Percentiles rank a stretch among this genome's conserved stretches.
phyloP scores from a whole-genome alignment of 1,284 basidiomycete species.

The Apiotrichum mycotoxinovorans region DNA sequence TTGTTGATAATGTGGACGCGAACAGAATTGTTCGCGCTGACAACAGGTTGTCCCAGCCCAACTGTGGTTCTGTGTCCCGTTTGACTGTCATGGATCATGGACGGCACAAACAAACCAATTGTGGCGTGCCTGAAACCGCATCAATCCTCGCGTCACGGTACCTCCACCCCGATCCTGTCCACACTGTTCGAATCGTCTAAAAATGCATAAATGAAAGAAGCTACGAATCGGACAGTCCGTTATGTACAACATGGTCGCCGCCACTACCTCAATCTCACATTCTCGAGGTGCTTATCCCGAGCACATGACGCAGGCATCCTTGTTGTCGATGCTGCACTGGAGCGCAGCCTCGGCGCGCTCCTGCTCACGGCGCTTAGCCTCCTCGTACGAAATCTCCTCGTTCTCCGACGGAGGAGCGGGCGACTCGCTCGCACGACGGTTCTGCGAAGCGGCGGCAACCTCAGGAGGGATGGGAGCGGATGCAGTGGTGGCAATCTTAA shows the following conservation, averaged over 20 bases:
- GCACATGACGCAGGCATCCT: constrained; percentile 52
- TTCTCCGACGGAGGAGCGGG: constrained; percentile 42
- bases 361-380: constrained; percentile 50
- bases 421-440: constrained; percentile 22
- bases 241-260: constrained; percentile 8
- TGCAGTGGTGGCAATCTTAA: constrained; percentile 43
- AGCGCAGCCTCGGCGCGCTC: constrained; percentile 50
- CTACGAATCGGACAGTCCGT: constrained; percentile 5
- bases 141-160: not conserved
- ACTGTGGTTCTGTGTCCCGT: not conserved
- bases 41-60: no score
- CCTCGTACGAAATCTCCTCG: constrained; percentile 51
- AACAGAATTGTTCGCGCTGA: no score
- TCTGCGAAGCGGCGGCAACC: constrained; percentile 24
- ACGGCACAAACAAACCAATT: not conserved
- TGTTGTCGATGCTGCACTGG: constrained; percentile 52
- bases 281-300: constrained; percentile 37
- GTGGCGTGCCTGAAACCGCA: not conserved
- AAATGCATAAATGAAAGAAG: constrained; percentile 2
- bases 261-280: constrained; percentile 1
- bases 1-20: no score
- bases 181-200: not conserved
- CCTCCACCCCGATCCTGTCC: no score
- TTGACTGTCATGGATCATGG: not conserved
- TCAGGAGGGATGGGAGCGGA: constrained; percentile 21